Conservation (phyloP, 345 rosid genomes). For the Camelina hispida region DNA sequence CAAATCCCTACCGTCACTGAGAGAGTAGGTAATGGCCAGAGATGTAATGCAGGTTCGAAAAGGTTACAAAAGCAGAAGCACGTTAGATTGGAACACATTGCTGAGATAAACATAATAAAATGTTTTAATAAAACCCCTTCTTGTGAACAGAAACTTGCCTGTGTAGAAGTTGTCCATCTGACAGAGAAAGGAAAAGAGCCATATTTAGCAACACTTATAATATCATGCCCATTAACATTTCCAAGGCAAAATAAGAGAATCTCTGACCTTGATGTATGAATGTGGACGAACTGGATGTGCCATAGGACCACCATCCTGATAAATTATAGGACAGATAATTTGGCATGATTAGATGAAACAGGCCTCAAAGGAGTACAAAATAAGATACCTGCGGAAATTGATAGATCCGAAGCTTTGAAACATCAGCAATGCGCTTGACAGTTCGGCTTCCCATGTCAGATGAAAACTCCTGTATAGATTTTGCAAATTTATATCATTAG, state of each 20-base stretch:
- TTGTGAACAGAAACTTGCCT: constrained; percentile 58
- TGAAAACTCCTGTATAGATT: constrained; percentile 78
- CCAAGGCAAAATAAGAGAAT: not conserved
- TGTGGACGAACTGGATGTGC: constrained; percentile 99
- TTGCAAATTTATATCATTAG: constrained; percentile 2
- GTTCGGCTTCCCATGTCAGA: constrained; percentile 99
- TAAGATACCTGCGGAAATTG: constrained; percentile 87
- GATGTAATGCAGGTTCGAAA: constrained; percentile 42
- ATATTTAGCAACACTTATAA: constrained; percentile 29
- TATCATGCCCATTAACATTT: constrained; percentile 2
- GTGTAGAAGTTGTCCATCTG: constrained; percentile 99
- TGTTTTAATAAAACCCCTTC: constrained; percentile 11
- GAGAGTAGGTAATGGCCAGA: constrained; percentile 44
- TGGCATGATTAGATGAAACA: not conserved
- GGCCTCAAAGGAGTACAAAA: constrained; percentile 7
- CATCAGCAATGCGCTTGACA: constrained; percentile 95
- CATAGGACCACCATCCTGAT: constrained; percentile 99
- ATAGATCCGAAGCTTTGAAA: constrained; percentile 83
- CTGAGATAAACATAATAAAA: constrained; percentile 12
- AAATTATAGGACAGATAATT: constrained; percentile 13
- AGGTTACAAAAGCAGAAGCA: constrained; percentile 44
- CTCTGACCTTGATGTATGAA: constrained; percentile 92
- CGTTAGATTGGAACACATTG: constrained; percentile 30
- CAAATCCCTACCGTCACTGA: constrained; percentile 80
- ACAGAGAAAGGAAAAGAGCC: constrained; percentile 33